Evolutionary conservation across 495 filamentous ascomycete species (phyloP).

Genomic region (Talaromyces ruber): DNA sequence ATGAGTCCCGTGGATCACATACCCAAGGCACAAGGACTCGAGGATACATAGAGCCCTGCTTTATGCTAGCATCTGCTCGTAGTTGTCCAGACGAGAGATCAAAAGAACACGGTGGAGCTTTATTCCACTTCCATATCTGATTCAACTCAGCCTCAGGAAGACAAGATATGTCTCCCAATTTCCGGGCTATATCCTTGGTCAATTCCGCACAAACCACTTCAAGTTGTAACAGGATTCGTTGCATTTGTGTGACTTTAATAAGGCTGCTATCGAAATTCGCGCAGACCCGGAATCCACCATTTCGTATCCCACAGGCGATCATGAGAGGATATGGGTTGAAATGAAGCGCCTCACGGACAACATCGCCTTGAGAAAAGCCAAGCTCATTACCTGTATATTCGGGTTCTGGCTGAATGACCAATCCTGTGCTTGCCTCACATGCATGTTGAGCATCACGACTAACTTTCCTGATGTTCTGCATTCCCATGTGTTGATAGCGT

Average conservation of each 20-base stretch:
- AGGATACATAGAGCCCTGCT: conserved; percentile 22
- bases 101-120: conserved; percentile 17
- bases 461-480: conserved; percentile 59
- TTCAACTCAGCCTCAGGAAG: conserved; percentile 25
- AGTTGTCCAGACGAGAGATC: conserved; percentile 17
- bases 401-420: conserved; percentile 42
- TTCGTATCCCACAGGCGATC: conserved; percentile 49
- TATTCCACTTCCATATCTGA: conserved; percentile 33
- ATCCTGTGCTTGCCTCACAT: conserved; percentile 53
- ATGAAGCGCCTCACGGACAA: conserved; percentile 53
- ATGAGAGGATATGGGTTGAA: conserved; percentile 63
- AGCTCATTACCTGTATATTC: conserved; percentile 36
- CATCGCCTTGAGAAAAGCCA: conserved; percentile 46
- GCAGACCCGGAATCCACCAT: conserved; percentile 47
- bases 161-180: conserved; percentile 25
- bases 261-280: conserved; percentile 52
- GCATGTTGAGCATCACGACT: conserved; percentile 53
- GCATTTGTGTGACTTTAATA: conserved; percentile 31
- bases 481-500: conserved; percentile 57
- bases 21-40: conserved; percentile 22
- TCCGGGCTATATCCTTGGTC: conserved; percentile 13
- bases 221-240: conserved; percentile 32
- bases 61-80: conserved; percentile 17
- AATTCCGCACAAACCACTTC: conserved; percentile 25
- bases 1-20: conserved; percentile 21